Percentiles rank a stretch among this genome's conserved stretches.
These are phyloP conservation scores for Rickenella mellea DNA, from an alignment of 768 basidiomycete species.

Conservation along the genomic window DNA sequence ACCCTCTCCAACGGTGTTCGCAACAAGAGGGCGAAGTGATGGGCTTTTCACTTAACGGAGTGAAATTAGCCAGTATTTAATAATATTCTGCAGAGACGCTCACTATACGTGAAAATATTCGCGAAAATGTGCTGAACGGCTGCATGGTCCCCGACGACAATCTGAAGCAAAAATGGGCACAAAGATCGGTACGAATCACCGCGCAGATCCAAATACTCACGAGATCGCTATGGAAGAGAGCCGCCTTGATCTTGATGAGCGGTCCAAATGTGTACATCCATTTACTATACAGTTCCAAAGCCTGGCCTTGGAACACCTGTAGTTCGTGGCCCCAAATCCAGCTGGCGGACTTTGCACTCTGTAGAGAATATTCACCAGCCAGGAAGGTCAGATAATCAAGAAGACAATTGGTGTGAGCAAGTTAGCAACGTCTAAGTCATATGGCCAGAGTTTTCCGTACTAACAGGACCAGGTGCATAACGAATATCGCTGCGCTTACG, in stretches of 20 bases:
- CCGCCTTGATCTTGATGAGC: constrained; percentile 27
- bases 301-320: constrained; percentile 21
- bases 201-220: constrained; percentile 12
- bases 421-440: too few relatives aligned
- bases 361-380: too few relatives aligned
- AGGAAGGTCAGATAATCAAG: too few relatives aligned
- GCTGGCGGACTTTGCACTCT: constrained; percentile 7
- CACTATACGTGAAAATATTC: constrained; percentile 23
- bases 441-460: too few relatives aligned
- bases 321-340: constrained; percentile 29
- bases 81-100: too few relatives aligned
- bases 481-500: too few relatives aligned
- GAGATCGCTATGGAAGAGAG: constrained; percentile 28
- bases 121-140: constrained; percentile 31
- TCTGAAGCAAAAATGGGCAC: constrained; percentile 11
- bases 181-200: not conserved
- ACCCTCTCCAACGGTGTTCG: too few relatives aligned
- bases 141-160: constrained; percentile 25
- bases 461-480: too few relatives aligned
- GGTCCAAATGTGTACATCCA: constrained; percentile 24
- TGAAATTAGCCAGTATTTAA: too few relatives aligned
- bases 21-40: too few relatives aligned
- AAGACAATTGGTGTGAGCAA: too few relatives aligned
- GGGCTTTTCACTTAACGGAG: too few relatives aligned
- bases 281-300: constrained; percentile 21